Evolutionary conservation across 345 rosid species (phyloP).

Genomic region (Acer negundo): DNA sequence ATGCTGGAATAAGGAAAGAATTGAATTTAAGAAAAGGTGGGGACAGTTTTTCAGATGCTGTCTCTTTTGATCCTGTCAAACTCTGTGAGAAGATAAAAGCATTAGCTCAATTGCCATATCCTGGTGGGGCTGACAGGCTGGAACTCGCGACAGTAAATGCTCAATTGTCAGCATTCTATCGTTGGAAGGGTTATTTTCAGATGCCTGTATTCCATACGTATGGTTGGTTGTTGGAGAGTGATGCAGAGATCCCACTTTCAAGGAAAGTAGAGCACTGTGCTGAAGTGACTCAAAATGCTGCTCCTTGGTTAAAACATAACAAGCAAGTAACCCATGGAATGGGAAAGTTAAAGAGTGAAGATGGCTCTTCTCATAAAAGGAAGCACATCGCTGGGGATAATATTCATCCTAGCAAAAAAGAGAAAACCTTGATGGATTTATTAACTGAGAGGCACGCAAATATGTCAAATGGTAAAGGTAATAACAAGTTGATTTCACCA

Average conservation of each 20-base stretch:
- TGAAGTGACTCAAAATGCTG: conserved; percentile 25
- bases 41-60: conserved; percentile 46
- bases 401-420: conserved; percentile 36
- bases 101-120: conserved; percentile 44
- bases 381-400: conserved; percentile 36
- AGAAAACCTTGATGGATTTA: conserved; percentile 62
- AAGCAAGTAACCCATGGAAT: conserved; percentile 30
- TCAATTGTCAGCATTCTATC: conserved; percentile 59
- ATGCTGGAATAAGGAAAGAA: conserved; percentile 59
- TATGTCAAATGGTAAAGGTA: conserved; percentile 23
- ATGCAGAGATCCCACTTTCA: conserved; percentile 38
- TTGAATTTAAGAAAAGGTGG: conserved; percentile 43
- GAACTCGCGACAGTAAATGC: conserved; percentile 48
- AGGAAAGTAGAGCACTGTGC: conserved; percentile 22
- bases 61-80: conserved; percentile 56
- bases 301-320: conserved; percentile 22
- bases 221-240: conserved; percentile 44
- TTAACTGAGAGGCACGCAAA: conserved; percentile 45
- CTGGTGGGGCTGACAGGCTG: conserved; percentile 43
- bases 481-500: conserved; percentile 19
- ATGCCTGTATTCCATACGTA: conserved; percentile 59
- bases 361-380: conserved; percentile 31
- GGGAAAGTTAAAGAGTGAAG: conserved; percentile 32
- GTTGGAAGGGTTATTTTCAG: conserved; percentile 61
- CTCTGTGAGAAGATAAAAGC: conserved; percentile 46